Base-by-base conservation (phyloP, 495 filamentous ascomycete species). In the Cenococcum geophilum region DNA sequence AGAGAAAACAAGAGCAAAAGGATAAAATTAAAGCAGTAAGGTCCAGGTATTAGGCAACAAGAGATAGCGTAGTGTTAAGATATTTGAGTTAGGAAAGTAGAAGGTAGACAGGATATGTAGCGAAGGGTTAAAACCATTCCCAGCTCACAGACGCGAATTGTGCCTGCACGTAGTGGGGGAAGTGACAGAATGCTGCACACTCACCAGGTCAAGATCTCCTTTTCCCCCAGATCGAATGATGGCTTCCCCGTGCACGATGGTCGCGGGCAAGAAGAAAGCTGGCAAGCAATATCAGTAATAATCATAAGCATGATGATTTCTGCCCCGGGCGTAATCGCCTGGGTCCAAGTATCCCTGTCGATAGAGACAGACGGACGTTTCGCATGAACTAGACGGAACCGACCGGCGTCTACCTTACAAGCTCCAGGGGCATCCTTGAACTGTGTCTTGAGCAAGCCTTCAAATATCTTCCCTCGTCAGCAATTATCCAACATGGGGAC, bases 381-480 rank as follows among this genome's bases (percentile, higher is more conserved):
- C 6, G 36, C 36, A 14, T 8, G 36, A 8, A 14, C 36, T 6
- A 14, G 36, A 40, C 14, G 36, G 36, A 40, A 40, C 14, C 14
- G 36, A 14, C 36, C 36, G 36, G 8, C 8, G 8, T 40, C 8
- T 14, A 40, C 36, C 14, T 40, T 40, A 14, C 14, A 8, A 40
- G 6, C 14, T 40, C 36, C 36, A 6, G 36, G 36, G 8, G 36
- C 14, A 14, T 40, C 36, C 36, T 40, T 40, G 36, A 40, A 40
- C 6, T 40, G 6, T 40, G 36, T 14, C 14, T 14, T 40, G 6
- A 40, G 8, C 67, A 68, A 62, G 14, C 68, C 61, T 53, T 70
- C 64, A 52, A 65, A 62, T 4, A 59, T 57, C 62, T 72, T 70
- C n/a, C n/a, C n/a, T n/a, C n/a, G n/a, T n/a, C n/a, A n/a, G n/a